Evolutionary conservation across 1,284 basidiomycete species (phyloP).

Genomic region (Irpex lacteus): DNA sequence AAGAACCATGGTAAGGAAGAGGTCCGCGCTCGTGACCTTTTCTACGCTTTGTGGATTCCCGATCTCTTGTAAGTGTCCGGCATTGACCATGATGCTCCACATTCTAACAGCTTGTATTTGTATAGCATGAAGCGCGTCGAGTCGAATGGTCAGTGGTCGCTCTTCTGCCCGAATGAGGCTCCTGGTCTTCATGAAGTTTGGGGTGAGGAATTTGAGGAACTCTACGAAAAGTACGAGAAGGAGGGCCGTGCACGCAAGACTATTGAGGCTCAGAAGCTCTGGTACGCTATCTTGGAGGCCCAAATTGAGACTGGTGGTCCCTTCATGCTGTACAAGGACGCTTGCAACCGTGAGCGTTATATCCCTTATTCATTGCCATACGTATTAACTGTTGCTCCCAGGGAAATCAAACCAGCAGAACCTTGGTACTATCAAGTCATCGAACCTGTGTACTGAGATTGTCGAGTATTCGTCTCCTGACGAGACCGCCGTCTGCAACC

Average conservation of each 20-base stretch:
- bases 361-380: background rate
- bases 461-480: constrained; percentile 98
- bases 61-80: constrained; percentile 82
- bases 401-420: constrained; percentile 99
- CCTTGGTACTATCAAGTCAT: constrained; percentile 98
- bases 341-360: constrained; percentile 66
- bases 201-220: constrained; percentile 87
- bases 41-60: constrained; percentile 98
- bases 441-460: constrained; percentile 99
- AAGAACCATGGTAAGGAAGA: constrained; percentile 99
- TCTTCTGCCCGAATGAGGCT: constrained; percentile 98
- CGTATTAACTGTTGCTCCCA: constrained; percentile 28
- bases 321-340: constrained; percentile 98
- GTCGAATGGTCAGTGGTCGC: constrained; percentile 85
- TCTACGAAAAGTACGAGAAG: constrained; percentile 90
- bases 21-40: constrained; percentile 93
- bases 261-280: constrained; percentile 96
- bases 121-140: constrained; percentile 91
- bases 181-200: constrained; percentile 90
- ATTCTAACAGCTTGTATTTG: constrained; percentile 4
- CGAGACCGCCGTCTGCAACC: constrained; percentile 98
- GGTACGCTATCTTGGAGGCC: constrained; percentile 96
- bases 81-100: background rate
- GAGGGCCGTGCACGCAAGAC: constrained; percentile 88
- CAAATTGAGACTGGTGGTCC: constrained; percentile 99